These are phyloP conservation scores for Gracilaria domingensis DNA, from an alignment of 23 red algal species.

Conservation along the genomic window DNA sequence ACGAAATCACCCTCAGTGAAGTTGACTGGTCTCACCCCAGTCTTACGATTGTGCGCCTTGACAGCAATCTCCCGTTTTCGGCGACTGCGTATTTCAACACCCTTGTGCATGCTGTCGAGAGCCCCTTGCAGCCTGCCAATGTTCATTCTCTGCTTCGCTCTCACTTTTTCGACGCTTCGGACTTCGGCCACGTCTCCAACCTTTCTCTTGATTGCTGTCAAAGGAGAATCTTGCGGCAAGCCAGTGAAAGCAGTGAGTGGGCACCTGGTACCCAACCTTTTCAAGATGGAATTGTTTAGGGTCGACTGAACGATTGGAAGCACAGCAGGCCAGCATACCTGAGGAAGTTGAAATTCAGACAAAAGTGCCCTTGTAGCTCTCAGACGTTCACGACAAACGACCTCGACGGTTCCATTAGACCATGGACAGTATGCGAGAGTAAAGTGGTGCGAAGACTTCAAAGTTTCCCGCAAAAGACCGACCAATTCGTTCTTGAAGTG, in stretches of 20 bases:
- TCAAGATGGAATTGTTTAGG: conserved; percentile 23
- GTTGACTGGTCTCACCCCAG: not conserved
- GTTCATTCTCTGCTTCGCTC: not conserved
- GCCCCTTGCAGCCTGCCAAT: not conserved
- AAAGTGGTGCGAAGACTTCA: conserved; percentile 35
- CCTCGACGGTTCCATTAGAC: conserved; percentile 57
- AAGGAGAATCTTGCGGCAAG: not conserved
- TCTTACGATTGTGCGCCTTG: conserved; percentile 39
- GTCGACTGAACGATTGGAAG: conserved; percentile 2
- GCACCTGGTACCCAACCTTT: not conserved
- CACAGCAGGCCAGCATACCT: conserved; percentile 20
- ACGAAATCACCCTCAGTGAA: conserved; percentile 36
- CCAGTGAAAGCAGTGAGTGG: conserved; percentile 8
- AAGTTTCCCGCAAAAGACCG: not conserved
- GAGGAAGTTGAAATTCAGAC: conserved; percentile 39
- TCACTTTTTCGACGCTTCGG: not conserved
- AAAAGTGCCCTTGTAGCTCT: conserved; percentile 7
- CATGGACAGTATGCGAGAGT: conserved; percentile 41
- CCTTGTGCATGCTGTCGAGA: conserved; percentile 16
- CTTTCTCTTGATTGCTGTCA: not conserved
- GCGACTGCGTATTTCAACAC: not conserved
- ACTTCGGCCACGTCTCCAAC: not conserved
- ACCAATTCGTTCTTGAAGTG: conserved; percentile 31
- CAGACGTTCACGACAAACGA: conserved; percentile 10
- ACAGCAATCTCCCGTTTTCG: not conserved